Base-by-base conservation (phyloP, 805 yeast genomes). In the Metschnikowia colocasiae region DNA sequence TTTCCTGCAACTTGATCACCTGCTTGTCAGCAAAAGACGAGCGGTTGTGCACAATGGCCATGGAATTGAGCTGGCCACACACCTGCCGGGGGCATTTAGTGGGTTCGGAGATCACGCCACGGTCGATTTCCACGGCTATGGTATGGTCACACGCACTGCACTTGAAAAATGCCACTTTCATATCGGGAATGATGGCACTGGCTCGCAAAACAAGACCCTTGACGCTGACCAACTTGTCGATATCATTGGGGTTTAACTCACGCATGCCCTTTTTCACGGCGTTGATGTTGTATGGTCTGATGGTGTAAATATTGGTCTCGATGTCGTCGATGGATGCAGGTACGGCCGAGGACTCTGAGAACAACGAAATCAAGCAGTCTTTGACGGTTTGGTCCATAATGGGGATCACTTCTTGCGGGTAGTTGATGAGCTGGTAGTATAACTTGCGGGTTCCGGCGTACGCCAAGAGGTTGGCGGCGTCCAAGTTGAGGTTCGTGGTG, bases 321-420 rank as follows among this genome's bases (percentile, higher is more conserved):
- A 91, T 83, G 39, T 82, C 89, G 51, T 84, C 91, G 52, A 71
- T 65, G 47, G 62, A 61, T 20, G 69, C 64, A 9, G 52, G 55
- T 16, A 44, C 42, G 6, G 54, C 47, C 10, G 56, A 49, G 57
- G 75, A 65, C 35, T 57, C 59, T 8, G 59, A 53, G 43, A 57
- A 56, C 35, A 33, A 43, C 12, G 88, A 82, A 22, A 89, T 83
- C 81, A 94, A 81, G 59, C 90, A 84, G 62, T 92, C 97, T 62
- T 89, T 90, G 47, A 91, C 78, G 3, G 96, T 83, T 61, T 91
- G 97, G 75, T 94, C 99, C 97, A 94, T 91, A 58, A 94, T 88
- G 9, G 99, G 97, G 46, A 94, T 83, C 32, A 94, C 88, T 73
- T 94, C 99, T 64, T 91, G 97, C 0, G 99, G 99, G 62, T 91